Evolutionary conservation across 306 rosid genomes (phyloP).

Genomic region (Quercus mongolica): DNA sequence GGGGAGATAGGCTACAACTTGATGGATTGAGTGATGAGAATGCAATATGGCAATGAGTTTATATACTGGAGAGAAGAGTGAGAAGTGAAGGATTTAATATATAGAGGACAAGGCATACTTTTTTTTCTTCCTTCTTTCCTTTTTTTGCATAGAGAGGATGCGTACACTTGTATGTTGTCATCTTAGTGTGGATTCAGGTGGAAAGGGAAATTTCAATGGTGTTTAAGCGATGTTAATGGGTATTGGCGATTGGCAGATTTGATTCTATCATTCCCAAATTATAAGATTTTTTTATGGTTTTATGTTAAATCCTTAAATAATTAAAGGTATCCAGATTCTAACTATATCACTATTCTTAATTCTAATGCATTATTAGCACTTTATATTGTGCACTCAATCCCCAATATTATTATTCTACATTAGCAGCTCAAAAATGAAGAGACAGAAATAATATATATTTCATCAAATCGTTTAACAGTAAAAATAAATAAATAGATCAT

Average conservation of each 20-base stretch:
- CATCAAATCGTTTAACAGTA: too few relatives aligned
- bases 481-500: too few relatives aligned
- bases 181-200: not conserved
- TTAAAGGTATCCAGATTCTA: not conserved
- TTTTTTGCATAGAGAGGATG: not conserved
- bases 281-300: not conserved
- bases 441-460: too few relatives aligned
- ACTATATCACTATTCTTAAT: not conserved
- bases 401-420: too few relatives aligned
- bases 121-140: not conserved
- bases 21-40: slow-evolving; percentile 14
- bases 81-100: not conserved
- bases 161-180: not conserved
- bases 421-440: too few relatives aligned
- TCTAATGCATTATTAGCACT: not conserved
- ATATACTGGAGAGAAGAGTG: not conserved
- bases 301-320: not conserved
- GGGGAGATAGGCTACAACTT: not conserved
- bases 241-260: not conserved
- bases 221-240: not conserved
- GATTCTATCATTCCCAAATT: not conserved
- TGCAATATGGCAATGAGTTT: slow-evolving; percentile 21
- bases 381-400: not conserved
- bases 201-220: not conserved
- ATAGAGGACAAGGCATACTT: not conserved